phyloP scores from a whole-genome alignment of 2,329 filamentous ascomycete genomes.

The Fusarium nygamai region DNA sequence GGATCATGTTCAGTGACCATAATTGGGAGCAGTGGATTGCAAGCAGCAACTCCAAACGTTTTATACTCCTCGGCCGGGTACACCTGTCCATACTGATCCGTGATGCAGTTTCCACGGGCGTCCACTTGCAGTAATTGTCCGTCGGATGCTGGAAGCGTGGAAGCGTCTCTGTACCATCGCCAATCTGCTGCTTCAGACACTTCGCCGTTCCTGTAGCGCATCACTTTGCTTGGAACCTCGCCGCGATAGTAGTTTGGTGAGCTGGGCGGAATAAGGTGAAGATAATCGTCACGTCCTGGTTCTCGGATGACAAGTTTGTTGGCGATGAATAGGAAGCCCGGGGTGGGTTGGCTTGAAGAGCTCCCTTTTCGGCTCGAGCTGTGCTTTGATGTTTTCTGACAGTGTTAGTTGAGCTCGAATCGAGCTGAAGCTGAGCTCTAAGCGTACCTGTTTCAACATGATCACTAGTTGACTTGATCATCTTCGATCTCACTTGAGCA shows the following conservation, averaged over 20 bases:
- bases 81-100: background rate
- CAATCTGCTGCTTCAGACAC: slow-evolving; percentile 40
- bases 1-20: slow-evolving; percentile 43
- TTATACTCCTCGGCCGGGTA: slow-evolving; percentile 30
- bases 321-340: slow-evolving; percentile 53
- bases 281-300: slow-evolving; percentile 4
- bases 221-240: slow-evolving; percentile 48
- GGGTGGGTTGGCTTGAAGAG: background rate
- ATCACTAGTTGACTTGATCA: background rate
- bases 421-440: too few species aligned
- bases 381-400: slow-evolving; percentile 14
- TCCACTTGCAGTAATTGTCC: slow-evolving; percentile 7
- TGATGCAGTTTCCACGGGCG: background rate
- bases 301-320: slow-evolving; percentile 47
- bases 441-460: slow-evolving; percentile 26
- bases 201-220: slow-evolving; percentile 49
- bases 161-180: slow-evolving; percentile 29
- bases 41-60: slow-evolving; percentile 48
- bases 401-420: slow-evolving; percentile 6
- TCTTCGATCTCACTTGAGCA: background rate
- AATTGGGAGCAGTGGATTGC: slow-evolving; percentile 50
- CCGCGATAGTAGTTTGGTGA: slow-evolving; percentile 31
- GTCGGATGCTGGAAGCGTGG: background rate
- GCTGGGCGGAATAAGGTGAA: slow-evolving; percentile 47
- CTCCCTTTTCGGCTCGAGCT: slow-evolving; percentile 15